A percentile compares a stretch with the other conserved stretches of the same genome.
These are phyloP conservation scores for Pseudoneurospora amorphoporcata DNA, from an alignment of 495 filamentous ascomycete genomes.

Conservation along the genomic window DNA sequence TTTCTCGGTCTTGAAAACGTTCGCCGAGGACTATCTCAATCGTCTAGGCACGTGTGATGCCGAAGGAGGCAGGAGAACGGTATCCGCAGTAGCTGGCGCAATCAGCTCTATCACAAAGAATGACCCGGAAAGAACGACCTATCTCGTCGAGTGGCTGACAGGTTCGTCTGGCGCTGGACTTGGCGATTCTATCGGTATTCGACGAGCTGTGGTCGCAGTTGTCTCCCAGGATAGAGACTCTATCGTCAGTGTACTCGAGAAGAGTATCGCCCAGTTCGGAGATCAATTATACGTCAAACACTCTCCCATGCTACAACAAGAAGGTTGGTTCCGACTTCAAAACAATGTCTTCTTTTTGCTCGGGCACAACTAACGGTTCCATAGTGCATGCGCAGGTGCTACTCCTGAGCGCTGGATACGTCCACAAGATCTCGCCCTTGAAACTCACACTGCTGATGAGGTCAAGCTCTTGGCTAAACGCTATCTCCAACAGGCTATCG, in stretches of 20 bases:
- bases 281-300: conserved; percentile 83
- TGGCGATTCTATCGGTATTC: conserved; percentile 49
- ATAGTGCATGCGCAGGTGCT: conserved; percentile 68
- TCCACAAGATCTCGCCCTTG: conserved; percentile 50
- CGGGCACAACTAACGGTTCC: conserved; percentile 18
- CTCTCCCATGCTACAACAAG: conserved; percentile 70
- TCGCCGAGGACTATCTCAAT: conserved; percentile 46
- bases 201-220: conserved; percentile 55
- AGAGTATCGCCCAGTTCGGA: conserved; percentile 60
- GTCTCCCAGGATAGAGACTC: conserved; percentile 43
- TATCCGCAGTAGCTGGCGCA: conserved; percentile 40
- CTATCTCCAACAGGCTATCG: conserved; percentile 78
- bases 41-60: conserved; percentile 18
- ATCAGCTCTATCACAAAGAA: conserved; percentile 29
- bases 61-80: conserved; percentile 20
- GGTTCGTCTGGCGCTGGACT: conserved; percentile 53
- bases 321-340: conserved; percentile 45
- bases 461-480: conserved; percentile 61
- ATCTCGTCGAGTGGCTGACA: conserved; percentile 61
- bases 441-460: conserved; percentile 54
- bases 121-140: conserved; percentile 29
- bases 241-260: conserved; percentile 51
- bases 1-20: conserved; percentile 45
- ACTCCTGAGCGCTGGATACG: conserved; percentile 66
- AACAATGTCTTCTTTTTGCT: not conserved